Conservation (phyloP, 1,284 basidiomycete species). For the Paramarasmius palmivorus region DNA sequence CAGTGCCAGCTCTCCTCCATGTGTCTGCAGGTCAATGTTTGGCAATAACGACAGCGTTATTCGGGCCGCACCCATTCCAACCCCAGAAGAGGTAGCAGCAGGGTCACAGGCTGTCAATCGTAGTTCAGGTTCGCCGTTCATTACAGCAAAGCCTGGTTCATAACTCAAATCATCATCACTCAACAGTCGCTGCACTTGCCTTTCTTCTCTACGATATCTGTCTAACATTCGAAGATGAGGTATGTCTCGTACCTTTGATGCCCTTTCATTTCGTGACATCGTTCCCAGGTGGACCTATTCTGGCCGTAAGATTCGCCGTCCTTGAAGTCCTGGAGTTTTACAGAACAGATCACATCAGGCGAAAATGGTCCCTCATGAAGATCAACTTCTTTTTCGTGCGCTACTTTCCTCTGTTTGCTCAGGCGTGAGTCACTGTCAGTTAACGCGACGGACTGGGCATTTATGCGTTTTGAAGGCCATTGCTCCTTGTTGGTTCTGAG, state of each 20-base stretch:
- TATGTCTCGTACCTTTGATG: slow-evolving; percentile 17
- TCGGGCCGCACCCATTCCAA: not conserved
- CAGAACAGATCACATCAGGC: not conserved
- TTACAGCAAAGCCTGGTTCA: not conserved
- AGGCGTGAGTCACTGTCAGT: not conserved
- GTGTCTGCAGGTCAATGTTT: no score
- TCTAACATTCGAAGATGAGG: slow-evolving; percentile 41
- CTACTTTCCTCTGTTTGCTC: slow-evolving; percentile 3
- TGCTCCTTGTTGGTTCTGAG: slow-evolving; percentile 10
- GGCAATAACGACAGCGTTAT: no score
- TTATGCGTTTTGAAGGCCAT: not conserved
- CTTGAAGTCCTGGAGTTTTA: not conserved
- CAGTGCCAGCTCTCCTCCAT: no score
- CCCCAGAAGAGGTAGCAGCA: slow-evolving; percentile 12
- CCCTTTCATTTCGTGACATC: no score
- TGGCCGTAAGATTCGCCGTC: not conserved
- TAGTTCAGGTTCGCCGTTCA: slow-evolving; percentile 23
- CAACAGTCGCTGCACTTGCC: slow-evolving; percentile 38
- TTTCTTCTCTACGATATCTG: slow-evolving; percentile 42
- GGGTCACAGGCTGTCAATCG: slow-evolving; percentile 28
- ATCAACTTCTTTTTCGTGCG: slow-evolving; percentile 9
- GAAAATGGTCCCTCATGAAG: slow-evolving; percentile 6
- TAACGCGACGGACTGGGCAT: not conserved
- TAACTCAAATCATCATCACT: not conserved
- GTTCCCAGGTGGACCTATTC: not conserved